A percentile compares a stretch with the other conserved stretches of the same genome.
phyloP scores from a whole-genome alignment of 495 filamentous ascomycete genomes.

The Penicillium diatomitis region DNA sequence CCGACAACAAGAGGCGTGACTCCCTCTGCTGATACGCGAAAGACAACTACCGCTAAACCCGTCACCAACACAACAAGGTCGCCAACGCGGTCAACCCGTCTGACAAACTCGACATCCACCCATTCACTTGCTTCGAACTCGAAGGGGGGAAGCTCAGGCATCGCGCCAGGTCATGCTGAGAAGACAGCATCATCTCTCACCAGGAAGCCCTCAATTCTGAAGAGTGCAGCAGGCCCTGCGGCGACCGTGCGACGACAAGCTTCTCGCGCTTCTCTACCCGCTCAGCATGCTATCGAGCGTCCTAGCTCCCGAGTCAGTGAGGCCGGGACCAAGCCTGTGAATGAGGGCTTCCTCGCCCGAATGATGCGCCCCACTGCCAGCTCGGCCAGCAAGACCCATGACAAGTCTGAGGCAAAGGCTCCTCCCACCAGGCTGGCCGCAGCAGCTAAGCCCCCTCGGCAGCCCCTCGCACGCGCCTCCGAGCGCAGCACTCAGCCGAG shows the following conservation, averaged over 20 bases:
- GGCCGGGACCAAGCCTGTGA: conserved; percentile 37
- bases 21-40: conserved; percentile 21
- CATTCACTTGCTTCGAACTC: conserved; percentile 53
- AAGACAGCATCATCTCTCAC: conserved; percentile 23
- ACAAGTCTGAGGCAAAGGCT: conserved; percentile 49
- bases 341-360: conserved; percentile 73
- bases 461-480: conserved; percentile 8
- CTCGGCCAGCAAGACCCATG: conserved; percentile 67
- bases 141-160: conserved; percentile 36
- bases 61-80: conserved; percentile 52
- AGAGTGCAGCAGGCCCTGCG: conserved; percentile 15
- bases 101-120: conserved; percentile 52
- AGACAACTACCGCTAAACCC: conserved; percentile 13
- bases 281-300: conserved; percentile 26
- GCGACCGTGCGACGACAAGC: conserved; percentile 26
- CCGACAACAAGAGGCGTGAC: conserved; percentile 22
- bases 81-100: conserved; percentile 52
- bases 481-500: conserved; percentile 12
- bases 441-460: conserved; percentile 13
- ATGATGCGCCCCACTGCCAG: conserved; percentile 89
- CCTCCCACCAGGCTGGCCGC: conserved; percentile 17
- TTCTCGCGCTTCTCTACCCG: conserved; percentile 32
- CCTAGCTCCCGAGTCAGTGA: conserved; percentile 35
- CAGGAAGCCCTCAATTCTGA: conserved; percentile 38
- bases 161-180: conserved; percentile 39